Conservation (phyloP, 2,329 filamentous ascomycete species). For the Fusarium armeniacum region DNA sequence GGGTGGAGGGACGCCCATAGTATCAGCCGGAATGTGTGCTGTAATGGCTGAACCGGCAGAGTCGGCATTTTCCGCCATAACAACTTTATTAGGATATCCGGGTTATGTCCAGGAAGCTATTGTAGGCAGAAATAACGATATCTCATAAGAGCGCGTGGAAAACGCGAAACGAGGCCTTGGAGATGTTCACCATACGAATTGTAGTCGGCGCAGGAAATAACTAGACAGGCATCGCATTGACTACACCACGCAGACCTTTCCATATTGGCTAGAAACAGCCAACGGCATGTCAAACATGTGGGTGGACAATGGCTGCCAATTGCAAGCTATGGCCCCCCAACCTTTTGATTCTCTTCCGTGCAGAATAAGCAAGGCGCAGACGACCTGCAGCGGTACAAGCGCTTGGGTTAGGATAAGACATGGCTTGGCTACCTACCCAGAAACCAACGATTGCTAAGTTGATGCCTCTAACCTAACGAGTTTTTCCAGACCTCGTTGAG, state of each 20-base stretch:
- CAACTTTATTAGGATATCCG: slow-evolving; percentile 12
- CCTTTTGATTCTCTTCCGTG: slow-evolving; percentile 32
- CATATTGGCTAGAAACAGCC: slow-evolving; percentile 27
- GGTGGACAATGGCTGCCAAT: slow-evolving; percentile 43
- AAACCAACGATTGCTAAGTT: slow-evolving; percentile 18
- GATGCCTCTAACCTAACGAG: slow-evolving; percentile 7
- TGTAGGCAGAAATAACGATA: slow-evolving; percentile 8
- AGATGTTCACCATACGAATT: slow-evolving; percentile 32
- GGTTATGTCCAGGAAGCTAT: slow-evolving; percentile 7
- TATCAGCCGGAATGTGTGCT: slow-evolving; percentile 40
- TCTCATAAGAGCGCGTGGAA: slow-evolving; percentile 15
- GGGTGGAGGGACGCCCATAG: slow-evolving; percentile 42
- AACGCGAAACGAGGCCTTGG: slow-evolving; percentile 32
- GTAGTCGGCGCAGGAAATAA: slow-evolving; percentile 23
- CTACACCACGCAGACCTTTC: slow-evolving; percentile 42
- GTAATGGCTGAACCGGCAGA: slow-evolving; percentile 38
- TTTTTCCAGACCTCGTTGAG: slow-evolving; percentile 6
- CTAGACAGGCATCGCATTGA: slow-evolving; percentile 18
- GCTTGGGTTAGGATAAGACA: slow-evolving; percentile 21
- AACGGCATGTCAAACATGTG: slow-evolving; percentile 46
- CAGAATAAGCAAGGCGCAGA: slow-evolving; percentile 41
- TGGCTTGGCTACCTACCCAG: not conserved
- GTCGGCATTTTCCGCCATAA: slow-evolving; percentile 41
- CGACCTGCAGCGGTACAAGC: slow-evolving; percentile 34
- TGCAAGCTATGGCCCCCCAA: slow-evolving; percentile 39